Conservation (phyloP, 1,139 yeast genomes). For the Debaryomycetaceae sp. region DNA sequence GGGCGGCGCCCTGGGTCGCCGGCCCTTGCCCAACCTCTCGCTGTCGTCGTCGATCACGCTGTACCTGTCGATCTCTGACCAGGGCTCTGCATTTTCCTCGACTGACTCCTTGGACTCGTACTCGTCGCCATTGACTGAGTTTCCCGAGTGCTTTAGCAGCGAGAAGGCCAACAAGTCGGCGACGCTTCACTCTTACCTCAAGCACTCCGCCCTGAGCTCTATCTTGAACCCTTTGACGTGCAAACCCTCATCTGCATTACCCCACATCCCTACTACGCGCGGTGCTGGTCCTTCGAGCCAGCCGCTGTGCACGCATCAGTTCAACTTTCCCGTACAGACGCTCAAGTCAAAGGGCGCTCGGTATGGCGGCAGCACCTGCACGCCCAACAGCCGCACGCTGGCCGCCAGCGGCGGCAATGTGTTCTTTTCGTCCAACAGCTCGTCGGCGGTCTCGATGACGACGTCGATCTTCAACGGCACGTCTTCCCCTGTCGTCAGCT, state of each 20-base stretch:
- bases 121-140: slow-evolving; percentile 22
- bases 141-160: slow-evolving; percentile 16
- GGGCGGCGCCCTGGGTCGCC: too few relatives aligned
- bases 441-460: too few relatives aligned
- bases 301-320: slow-evolving; percentile 2
- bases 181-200: slow-evolving; percentile 7
- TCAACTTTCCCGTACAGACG: slow-evolving; percentile 6
- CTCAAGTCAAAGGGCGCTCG: slow-evolving; percentile 5
- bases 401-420: slow-evolving; percentile 1
- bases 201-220: slow-evolving; percentile 1
- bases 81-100: slow-evolving; percentile 20
- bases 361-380: background rate
- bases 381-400: background rate
- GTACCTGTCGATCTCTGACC: slow-evolving; percentile 24
- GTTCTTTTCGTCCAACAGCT: background rate
- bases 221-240: slow-evolving; percentile 4
- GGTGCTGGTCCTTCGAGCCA: slow-evolving; percentile 4
- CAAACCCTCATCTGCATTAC: slow-evolving; percentile 6
- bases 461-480: slow-evolving; percentile 4
- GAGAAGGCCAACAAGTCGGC: slow-evolving; percentile 8
- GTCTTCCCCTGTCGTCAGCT: slow-evolving; percentile 32
- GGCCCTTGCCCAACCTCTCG: slow-evolving; percentile 11
- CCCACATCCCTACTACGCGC: too few relatives aligned
- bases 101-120: slow-evolving; percentile 26
- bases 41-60: slow-evolving; percentile 24